Evolutionary conservation across 805 yeast genomes (phyloP).

Genomic region (Sugiyamaella qingdaonensis): DNA sequence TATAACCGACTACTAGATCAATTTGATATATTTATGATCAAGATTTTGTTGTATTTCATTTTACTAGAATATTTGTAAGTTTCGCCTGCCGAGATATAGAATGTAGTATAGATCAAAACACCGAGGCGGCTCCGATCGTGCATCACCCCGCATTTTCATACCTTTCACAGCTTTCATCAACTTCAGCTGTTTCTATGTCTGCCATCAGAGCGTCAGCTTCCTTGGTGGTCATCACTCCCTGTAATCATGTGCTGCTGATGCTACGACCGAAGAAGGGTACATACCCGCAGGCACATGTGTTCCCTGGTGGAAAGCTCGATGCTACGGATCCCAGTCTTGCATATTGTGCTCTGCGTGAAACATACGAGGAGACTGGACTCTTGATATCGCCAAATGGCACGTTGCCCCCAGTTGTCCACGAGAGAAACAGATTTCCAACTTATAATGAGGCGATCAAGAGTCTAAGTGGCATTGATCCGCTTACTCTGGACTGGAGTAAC

Average conservation of each 20-base stretch:
- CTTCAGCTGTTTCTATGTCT: background rate
- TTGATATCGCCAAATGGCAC: slow-evolving; percentile 21
- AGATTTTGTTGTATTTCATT: no score
- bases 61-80: no score
- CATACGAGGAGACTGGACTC: slow-evolving; percentile 33
- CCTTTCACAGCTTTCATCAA: background rate
- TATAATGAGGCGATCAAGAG: slow-evolving; percentile 11
- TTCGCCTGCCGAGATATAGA: no score
- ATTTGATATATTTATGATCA: no score
- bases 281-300: slow-evolving; percentile 29
- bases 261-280: slow-evolving; percentile 28
- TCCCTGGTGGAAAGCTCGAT: slow-evolving; percentile 33
- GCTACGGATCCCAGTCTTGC: slow-evolving; percentile 22
- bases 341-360: slow-evolving; percentile 31
- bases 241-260: slow-evolving; percentile 26
- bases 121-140: no score
- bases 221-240: slow-evolving; percentile 22
- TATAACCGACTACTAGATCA: background rate
- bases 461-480: slow-evolving; percentile 9
- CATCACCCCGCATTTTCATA: no score
- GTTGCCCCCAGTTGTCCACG: slow-evolving; percentile 9
- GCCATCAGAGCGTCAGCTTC: slow-evolving; percentile 23
- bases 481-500: slow-evolving; percentile 10
- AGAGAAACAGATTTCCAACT: slow-evolving; percentile 4
- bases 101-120: no score